These are phyloP conservation scores for Erodium texanum DNA, from an alignment of 441 rosid genomes.

Conservation along the genomic window DNA sequence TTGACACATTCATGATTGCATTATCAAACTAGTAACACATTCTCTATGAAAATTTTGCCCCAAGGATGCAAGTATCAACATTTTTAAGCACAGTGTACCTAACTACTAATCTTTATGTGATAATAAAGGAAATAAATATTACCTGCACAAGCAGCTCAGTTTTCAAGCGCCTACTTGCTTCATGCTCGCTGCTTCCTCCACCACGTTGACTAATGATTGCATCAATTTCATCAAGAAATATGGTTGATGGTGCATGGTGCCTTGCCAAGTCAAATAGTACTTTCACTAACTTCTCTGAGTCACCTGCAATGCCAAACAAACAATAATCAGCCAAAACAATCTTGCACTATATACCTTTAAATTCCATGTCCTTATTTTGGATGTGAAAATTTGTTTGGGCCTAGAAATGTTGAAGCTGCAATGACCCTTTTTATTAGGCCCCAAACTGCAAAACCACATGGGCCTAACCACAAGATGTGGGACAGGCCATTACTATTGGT, in stretches of 20 bases:
- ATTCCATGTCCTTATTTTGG: no score
- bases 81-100: neutral
- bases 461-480: no score
- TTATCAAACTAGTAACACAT: neutral
- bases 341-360: neutral
- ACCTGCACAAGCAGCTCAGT: slow-evolving; percentile 97
- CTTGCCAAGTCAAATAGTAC: slow-evolving; percentile 89
- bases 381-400: no score
- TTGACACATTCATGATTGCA: neutral
- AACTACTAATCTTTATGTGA: neutral
- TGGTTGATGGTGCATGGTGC: slow-evolving; percentile 93
- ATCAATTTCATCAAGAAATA: slow-evolving; percentile 92
- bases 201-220: slow-evolving; percentile 96
- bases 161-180: slow-evolving; percentile 95
- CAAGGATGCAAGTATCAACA: neutral
- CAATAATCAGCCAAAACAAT: neutral
- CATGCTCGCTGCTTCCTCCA: slow-evolving; percentile 89
- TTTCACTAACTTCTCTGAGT: slow-evolving; percentile 85
- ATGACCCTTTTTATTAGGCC: no score
- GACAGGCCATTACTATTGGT: no score
- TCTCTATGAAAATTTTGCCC: neutral
- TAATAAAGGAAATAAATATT: no score
- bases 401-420: no score
- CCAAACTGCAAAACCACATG: no score
- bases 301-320: slow-evolving; percentile 47